Evolutionary conservation across 441 rosid species (phyloP).

Genomic region (Hypseocharis bilobata): DNA sequence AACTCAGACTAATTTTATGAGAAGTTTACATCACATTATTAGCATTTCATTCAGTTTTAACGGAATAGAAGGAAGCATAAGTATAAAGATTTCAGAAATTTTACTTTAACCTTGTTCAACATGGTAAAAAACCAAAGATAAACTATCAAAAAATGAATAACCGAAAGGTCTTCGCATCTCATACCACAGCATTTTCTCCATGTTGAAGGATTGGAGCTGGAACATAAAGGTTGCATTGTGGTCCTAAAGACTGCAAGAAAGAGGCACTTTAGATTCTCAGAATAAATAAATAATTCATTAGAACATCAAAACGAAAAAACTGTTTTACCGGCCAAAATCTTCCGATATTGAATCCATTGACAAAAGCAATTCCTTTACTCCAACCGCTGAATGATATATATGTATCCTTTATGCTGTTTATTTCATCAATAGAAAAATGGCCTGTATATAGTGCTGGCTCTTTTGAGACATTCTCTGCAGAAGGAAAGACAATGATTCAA

Average conservation of each 20-base stretch:
- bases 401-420: slow-evolving; percentile 50
- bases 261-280: neutral
- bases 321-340: slow-evolving; percentile 80
- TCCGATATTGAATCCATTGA: slow-evolving; percentile 76
- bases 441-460: slow-evolving; percentile 67
- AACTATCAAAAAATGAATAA: too few species aligned
- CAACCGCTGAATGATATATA: slow-evolving; percentile 68
- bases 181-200: slow-evolving; percentile 66
- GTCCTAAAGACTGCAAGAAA: slow-evolving; percentile 58
- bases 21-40: too few species aligned
- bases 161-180: too few species aligned
- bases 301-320: neutral
- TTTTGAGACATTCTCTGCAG: slow-evolving; percentile 40
- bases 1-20: too few species aligned
- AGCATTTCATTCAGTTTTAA: too few species aligned
- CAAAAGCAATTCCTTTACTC: slow-evolving; percentile 77
- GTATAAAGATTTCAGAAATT: too few species aligned
- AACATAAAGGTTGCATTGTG: slow-evolving; percentile 74
- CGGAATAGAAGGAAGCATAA: too few species aligned
- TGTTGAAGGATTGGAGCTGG: slow-evolving; percentile 70
- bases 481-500: slow-evolving; percentile 10
- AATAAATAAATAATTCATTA: neutral
- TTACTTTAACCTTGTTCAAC: too few species aligned
- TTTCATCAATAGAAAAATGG: slow-evolving; percentile 37
- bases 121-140: too few species aligned